Conservation (phyloP, 805 yeast genomes). For the Brettanomyces bruxellensis region DNA sequence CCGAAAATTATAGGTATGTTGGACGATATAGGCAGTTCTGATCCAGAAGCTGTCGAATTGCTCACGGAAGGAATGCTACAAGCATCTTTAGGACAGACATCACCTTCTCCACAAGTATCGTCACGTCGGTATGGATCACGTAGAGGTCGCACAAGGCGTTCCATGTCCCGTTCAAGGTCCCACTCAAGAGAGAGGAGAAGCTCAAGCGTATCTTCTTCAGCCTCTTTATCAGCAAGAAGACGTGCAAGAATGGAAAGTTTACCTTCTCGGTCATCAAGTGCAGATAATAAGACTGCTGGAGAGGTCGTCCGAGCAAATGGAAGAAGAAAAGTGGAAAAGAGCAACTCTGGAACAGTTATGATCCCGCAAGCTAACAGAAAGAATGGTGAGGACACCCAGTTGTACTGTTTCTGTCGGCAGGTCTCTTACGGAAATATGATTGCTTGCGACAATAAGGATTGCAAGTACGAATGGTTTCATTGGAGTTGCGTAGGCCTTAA, state of each 20-base stretch:
- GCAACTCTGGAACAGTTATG: slow-evolving; percentile 10
- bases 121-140: not conserved
- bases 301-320: not conserved
- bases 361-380: slow-evolving; percentile 17
- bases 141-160: not conserved
- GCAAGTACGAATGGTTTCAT: slow-evolving; percentile 57
- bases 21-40: slow-evolving; percentile 5
- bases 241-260: not conserved
- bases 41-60: slow-evolving; percentile 7
- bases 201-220: not conserved
- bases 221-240: not conserved
- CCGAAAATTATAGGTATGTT: slow-evolving; percentile 21
- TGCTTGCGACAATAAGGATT: slow-evolving; percentile 53
- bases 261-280: not conserved
- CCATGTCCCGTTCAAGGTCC: not conserved
- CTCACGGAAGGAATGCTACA: slow-evolving; percentile 8
- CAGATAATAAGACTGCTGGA: not conserved
- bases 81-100: slow-evolving; percentile 7
- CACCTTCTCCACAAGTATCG: not conserved
- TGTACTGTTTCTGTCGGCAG: slow-evolving; percentile 88
- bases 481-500: slow-evolving; percentile 82
- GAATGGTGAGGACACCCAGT: slow-evolving; percentile 53
- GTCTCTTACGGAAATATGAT: slow-evolving; percentile 73
- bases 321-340: slow-evolving; percentile 6
- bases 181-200: not conserved